A percentile compares a stretch with the other conserved stretches of the same genome.
Conservation (phyloP, 2,329 filamentous ascomycete species). For the Orbilia javanica region DNA sequence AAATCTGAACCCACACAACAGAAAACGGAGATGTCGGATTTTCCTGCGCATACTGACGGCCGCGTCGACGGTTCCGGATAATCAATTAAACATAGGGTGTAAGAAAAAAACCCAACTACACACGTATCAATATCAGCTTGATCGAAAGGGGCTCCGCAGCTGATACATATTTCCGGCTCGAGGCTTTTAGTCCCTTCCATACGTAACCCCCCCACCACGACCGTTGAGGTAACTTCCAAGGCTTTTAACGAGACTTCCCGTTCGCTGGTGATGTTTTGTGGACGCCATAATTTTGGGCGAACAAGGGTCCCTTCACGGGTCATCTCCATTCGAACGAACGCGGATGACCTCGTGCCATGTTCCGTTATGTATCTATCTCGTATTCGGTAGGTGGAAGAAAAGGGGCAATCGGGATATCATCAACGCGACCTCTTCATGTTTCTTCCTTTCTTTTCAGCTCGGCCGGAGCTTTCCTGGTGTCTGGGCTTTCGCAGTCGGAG, state of each 20-base stretch:
- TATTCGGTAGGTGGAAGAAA: slow-evolving; percentile 16
- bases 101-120: slow-evolving; percentile 17
- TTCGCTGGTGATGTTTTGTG: slow-evolving; percentile 10
- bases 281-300: slow-evolving; percentile 13
- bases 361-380: slow-evolving; percentile 17
- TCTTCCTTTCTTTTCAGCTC: neutral
- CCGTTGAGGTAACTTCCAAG: neutral
- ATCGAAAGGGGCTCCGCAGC: slow-evolving; percentile 4
- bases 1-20: slow-evolving; percentile 8
- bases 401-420: neutral
- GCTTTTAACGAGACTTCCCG: slow-evolving; percentile 2
- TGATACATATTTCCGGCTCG: neutral
- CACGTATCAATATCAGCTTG: neutral
- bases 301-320: slow-evolving; percentile 10
- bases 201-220: neutral
- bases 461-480: slow-evolving; percentile 4
- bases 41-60: slow-evolving; percentile 30
- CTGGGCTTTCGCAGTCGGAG: neutral
- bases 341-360: slow-evolving; percentile 1
- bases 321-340: slow-evolving; percentile 10
- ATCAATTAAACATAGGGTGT: slow-evolving; percentile 15
- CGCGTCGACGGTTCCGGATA: slow-evolving; percentile 42
- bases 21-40: slow-evolving; percentile 43
- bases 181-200: too few relatives aligned
- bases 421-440: neutral